phyloP scores from a whole-genome alignment of 106 monocot species.

The Triglochin maritima region DNA sequence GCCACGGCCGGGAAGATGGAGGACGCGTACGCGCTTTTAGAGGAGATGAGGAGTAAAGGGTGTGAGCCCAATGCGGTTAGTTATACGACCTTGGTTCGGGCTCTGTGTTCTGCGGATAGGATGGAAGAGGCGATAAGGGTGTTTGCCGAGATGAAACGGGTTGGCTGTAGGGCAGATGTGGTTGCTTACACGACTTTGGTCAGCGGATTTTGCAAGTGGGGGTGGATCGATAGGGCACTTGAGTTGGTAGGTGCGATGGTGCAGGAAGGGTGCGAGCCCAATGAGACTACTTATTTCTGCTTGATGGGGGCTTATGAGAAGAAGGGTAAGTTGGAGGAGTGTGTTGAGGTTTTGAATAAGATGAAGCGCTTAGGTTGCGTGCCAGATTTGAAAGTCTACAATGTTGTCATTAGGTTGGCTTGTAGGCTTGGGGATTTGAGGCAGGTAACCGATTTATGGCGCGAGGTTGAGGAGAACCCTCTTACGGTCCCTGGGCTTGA shows the following conservation, averaged over 20 bases:
- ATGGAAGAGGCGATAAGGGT: conserved; percentile 69
- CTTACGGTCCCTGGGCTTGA: conserved; percentile 54
- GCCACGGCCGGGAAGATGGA: conserved; percentile 55
- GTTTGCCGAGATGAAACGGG: conserved; percentile 70
- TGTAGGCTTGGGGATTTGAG: conserved; percentile 77
- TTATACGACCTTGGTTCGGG: conserved; percentile 73
- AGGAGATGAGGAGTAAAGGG: conserved; percentile 55
- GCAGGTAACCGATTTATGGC: conserved; percentile 37
- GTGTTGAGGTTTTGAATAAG: conserved; percentile 52
- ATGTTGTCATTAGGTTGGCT: conserved; percentile 48
- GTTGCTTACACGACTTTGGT: conserved; percentile 68
- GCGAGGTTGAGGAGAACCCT: conserved; percentile 54
- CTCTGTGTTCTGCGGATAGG: conserved; percentile 39
- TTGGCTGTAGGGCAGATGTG: conserved; percentile 37
- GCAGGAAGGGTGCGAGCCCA: conserved; percentile 40
- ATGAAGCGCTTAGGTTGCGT: conserved; percentile 36
- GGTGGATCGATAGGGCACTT: conserved; percentile 39
- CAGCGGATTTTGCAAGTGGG: conserved; percentile 61
- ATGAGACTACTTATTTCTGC: conserved; percentile 33
- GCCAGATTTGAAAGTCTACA: conserved; percentile 53
- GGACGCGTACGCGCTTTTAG: conserved; percentile 43
- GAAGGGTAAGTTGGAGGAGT: conserved; percentile 72
- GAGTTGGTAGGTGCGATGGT: conserved; percentile 53
- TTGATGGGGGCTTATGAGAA: conserved; percentile 58
- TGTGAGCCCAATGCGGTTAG: conserved; percentile 57